These are phyloP conservation scores for Pyracantha coccinea DNA, from an alignment of 331 rosid genomes.

Conservation along the genomic window DNA sequence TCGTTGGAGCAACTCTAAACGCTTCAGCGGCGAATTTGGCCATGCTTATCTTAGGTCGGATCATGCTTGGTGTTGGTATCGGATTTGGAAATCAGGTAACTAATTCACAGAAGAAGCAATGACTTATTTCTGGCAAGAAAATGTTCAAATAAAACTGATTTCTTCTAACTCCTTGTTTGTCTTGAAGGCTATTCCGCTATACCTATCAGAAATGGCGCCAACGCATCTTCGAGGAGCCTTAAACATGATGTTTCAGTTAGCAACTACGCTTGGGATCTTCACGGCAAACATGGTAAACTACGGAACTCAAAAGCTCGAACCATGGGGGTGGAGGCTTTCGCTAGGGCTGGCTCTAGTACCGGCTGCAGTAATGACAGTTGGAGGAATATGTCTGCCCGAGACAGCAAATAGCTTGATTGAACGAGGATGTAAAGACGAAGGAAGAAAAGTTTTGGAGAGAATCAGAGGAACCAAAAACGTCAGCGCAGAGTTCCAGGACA, in stretches of 20 bases:
- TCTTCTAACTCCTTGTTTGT: neutral
- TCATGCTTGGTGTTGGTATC: slow-evolving; percentile 93
- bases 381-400: slow-evolving; percentile 76
- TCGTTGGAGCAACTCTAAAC: slow-evolving; percentile 65
- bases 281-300: slow-evolving; percentile 81
- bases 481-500: slow-evolving; percentile 76
- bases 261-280: slow-evolving; percentile 89
- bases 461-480: slow-evolving; percentile 71
- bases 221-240: slow-evolving; percentile 84
- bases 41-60: slow-evolving; percentile 81
- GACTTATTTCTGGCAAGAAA: neutral
- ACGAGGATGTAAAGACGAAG: slow-evolving; percentile 42
- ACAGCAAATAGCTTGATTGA: slow-evolving; percentile 83
- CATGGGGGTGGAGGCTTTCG: slow-evolving; percentile 96
- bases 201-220: slow-evolving; percentile 91
- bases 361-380: slow-evolving; percentile 69
- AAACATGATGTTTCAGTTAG: slow-evolving; percentile 95
- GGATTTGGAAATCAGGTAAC: slow-evolving; percentile 96
- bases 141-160: neutral
- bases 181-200: slow-evolving; percentile 72
- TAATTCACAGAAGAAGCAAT: neutral
- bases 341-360: slow-evolving; percentile 75
- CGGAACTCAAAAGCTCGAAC: slow-evolving; percentile 66
- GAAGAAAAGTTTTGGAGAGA: slow-evolving; percentile 50
- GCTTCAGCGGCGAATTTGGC: slow-evolving; percentile 58